Evolutionary conservation across 116 monocot genomes (phyloP).

Genomic region (Phalaenopsis hybrid): DNA sequence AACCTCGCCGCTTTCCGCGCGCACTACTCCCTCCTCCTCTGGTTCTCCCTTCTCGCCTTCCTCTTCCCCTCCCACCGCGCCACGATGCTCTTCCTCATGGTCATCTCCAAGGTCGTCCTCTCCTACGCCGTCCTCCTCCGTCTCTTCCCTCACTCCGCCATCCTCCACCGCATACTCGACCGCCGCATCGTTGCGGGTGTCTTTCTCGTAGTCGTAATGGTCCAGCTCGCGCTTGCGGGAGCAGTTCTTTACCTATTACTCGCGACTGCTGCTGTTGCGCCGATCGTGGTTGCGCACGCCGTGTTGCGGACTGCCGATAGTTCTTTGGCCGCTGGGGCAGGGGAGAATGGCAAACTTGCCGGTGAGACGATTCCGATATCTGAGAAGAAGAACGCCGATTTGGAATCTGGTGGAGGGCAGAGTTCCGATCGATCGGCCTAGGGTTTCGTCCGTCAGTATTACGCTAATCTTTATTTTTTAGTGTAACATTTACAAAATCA

Average conservation of each 20-base stretch:
- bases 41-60: conserved; percentile 33
- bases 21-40: conserved; percentile 47
- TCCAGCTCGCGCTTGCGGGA: conserved; percentile 36
- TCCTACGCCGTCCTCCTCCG: conserved; percentile 44
- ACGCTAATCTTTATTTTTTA: neutral
- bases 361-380: neutral
- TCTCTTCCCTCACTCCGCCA: conserved; percentile 28
- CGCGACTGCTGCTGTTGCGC: conserved; percentile 26
- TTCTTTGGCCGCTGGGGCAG: neutral
- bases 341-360: conserved; percentile 4
- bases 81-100: conserved; percentile 62
- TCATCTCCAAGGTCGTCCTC: conserved; percentile 36
- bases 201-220: conserved; percentile 24
- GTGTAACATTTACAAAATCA: neutral
- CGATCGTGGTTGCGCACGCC: conserved; percentile 39
- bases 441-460: conserved; percentile 5
- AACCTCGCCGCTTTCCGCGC: conserved; percentile 42
- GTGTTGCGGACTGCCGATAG: conserved; percentile 37
- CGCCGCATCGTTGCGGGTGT: conserved; percentile 26
- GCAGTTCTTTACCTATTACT: conserved; percentile 28
- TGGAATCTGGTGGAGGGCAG: neutral
- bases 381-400: conserved; percentile 5
- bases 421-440: conserved; percentile 8
- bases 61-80: conserved; percentile 31
- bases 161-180: conserved; percentile 30